Percentiles rank a stretch among this genome's conserved stretches.
Conservation (phyloP, 371 early-diverging fungal genomes). For the Mortierella sp. region DNA sequence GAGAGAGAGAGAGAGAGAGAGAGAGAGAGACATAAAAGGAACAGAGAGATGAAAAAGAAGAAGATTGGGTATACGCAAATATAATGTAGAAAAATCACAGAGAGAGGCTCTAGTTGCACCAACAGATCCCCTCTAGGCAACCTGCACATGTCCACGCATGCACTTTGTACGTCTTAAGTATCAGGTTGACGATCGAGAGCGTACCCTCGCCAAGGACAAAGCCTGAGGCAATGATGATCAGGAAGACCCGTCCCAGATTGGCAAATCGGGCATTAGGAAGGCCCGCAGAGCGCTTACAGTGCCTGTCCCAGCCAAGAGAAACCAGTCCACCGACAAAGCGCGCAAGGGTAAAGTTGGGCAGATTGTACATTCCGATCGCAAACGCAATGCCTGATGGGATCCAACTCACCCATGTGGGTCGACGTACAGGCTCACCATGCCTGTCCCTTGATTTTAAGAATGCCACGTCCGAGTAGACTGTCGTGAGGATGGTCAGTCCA, state of each 20-base stretch:
- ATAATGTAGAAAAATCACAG: not conserved
- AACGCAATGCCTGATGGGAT: slow-evolving; percentile 85
- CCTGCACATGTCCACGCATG: slow-evolving; percentile 40
- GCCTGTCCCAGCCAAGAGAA: slow-evolving; percentile 60
- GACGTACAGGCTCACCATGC: slow-evolving; percentile 42
- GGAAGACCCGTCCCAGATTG: slow-evolving; percentile 61
- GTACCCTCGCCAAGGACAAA: slow-evolving; percentile 90
- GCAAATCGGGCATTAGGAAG: slow-evolving; percentile 29
- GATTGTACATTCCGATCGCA: slow-evolving; percentile 88
- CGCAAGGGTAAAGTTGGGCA: slow-evolving; percentile 83
- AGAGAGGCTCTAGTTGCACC: slow-evolving; percentile 16
- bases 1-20: not conserved
- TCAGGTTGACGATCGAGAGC: slow-evolving; percentile 68
- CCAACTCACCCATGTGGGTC: slow-evolving; percentile 55
- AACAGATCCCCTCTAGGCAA: slow-evolving; percentile 36
- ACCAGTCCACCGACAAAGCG: slow-evolving; percentile 77
- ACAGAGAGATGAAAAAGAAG: not conserved
- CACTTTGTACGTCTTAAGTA: slow-evolving; percentile 38
- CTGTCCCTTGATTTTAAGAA: slow-evolving; percentile 65
- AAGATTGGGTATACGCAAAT: not conserved
- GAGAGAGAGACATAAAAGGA: not conserved
- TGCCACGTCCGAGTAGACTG: slow-evolving; percentile 66
- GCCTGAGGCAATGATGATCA: slow-evolving; percentile 81
- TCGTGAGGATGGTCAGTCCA: slow-evolving; percentile 64
- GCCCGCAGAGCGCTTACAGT: slow-evolving; percentile 49